Evolutionary conservation across 805 yeast genomes (phyloP), one percentile per base, ranked within the genome.

Genomic region (Candida vaughaniae): DNA sequence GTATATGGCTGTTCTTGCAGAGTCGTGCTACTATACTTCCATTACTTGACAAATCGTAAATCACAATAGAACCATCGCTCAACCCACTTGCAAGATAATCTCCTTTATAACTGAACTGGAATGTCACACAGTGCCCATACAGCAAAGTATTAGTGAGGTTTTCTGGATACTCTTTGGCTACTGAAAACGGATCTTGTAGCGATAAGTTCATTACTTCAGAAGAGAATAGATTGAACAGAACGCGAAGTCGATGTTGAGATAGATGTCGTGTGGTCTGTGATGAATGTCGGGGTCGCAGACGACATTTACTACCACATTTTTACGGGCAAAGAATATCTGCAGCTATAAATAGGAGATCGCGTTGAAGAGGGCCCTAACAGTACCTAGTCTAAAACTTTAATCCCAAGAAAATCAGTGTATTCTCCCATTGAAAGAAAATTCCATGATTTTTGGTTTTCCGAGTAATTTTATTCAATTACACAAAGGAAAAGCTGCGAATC

Each of bases 81-180:
- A 82, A 63, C 0, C 96, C 96, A 2, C 85, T 75, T 1, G 96
- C 96, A 4, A 89, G 58, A 53, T 90, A 90, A 55, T 87, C 95
- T 5, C 97, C 97, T 35, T 77, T 77, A 6, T 73, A 62, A 48
- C 79, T 85, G 64, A 79, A 85, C 53, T 75, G 77, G 26, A 89
- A 71, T 41, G 77, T 77, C 6, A 87, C 83, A 29, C 78, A 76
- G 44, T 75, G 78, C 1, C 88, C 82, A 37, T 78, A 78, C 9
- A 75, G 76, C 9, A 88, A 62, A 0, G 90, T 80, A 42, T 80
- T 80, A 2, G 84, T 75, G n/a, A 87, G 73, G 1, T 82, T 74
- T 43, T 90, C 96, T 0, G 98, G 98, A 51, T 77, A 90, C 54
- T 90, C 98, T 52, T 87, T 88, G 15, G 95, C 82, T 16, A 91